These are phyloP conservation scores for Leishmania guyanensis DNA, from an alignment of 208 protist genomes.

Conservation along the genomic window DNA sequence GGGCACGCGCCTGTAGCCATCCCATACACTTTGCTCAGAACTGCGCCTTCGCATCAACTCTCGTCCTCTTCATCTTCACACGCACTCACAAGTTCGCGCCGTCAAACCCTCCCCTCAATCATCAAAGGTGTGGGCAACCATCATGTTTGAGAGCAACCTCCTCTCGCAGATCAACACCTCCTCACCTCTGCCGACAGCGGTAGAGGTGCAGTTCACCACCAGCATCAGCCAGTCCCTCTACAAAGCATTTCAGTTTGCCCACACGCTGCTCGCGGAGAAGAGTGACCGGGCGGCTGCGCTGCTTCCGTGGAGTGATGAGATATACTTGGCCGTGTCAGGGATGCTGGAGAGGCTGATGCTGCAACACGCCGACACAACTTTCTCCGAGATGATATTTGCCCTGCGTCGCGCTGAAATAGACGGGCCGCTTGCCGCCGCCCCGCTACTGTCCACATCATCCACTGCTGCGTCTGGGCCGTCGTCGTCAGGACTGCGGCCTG, in stretches of 20 bases:
- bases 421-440: constrained; percentile 22
- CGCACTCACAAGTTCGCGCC: background rate
- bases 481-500: background rate
- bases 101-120: background rate
- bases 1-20: background rate
- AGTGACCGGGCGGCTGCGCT: constrained; percentile 31
- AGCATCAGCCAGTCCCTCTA: constrained; percentile 56
- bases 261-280: constrained; percentile 65
- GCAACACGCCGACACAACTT: constrained; percentile 63
- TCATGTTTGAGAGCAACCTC: constrained; percentile 81
- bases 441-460: constrained; percentile 16
- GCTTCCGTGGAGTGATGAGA: constrained; percentile 70
- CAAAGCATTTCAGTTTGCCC: constrained; percentile 64
- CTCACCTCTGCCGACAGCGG: constrained; percentile 74
- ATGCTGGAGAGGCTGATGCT: constrained; percentile 68
- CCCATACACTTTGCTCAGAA: background rate
- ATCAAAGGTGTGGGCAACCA: background rate
- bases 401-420: constrained; percentile 44
- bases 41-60: background rate
- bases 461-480: background rate
- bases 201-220: constrained; percentile 67
- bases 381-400: constrained; percentile 79
- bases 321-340: constrained; percentile 48
- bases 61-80: background rate
- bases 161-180: constrained; percentile 73